Percentiles rank a stretch among this genome's conserved stretches.
phyloP scores from a whole-genome alignment of 495 filamentous ascomycete species.

The Hypoxylon trugodes region DNA sequence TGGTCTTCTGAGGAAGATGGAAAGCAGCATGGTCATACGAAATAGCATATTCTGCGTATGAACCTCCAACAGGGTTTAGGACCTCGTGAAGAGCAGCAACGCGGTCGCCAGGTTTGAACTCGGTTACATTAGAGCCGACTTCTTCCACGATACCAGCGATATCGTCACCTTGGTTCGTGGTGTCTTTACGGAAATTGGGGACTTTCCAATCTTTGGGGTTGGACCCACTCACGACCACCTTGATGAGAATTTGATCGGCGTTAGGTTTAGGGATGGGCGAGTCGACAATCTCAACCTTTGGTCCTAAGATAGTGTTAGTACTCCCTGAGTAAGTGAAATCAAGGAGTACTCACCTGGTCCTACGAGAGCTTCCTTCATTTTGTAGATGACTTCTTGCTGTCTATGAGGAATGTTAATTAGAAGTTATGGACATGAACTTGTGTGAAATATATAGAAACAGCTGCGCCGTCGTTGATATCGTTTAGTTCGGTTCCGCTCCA shows the following conservation, averaged over 20 bases:
- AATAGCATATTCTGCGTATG: constrained; percentile 77
- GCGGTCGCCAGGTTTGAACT: constrained; percentile 72
- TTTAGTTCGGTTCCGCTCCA: too few relatives aligned
- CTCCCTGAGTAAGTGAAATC: not conserved
- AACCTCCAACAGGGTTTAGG: constrained; percentile 59
- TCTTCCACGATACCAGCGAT: constrained; percentile 73
- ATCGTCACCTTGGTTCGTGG: constrained; percentile 72
- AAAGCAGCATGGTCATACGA: constrained; percentile 72
- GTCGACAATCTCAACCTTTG: constrained; percentile 68
- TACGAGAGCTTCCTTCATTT: constrained; percentile 76
- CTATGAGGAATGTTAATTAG: not conserved
- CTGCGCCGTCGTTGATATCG: not conserved
- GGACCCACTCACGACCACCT: constrained; percentile 71
- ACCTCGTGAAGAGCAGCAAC: constrained; percentile 75
- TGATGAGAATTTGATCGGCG: constrained; percentile 72
- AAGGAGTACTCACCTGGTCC: constrained; percentile 41
- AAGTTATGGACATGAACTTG: too few relatives aligned
- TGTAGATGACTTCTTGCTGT: not conserved
- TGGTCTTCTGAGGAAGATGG: constrained; percentile 68
- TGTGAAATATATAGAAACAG: not conserved
- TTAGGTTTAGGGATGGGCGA: constrained; percentile 68
- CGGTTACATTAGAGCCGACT: constrained; percentile 67
- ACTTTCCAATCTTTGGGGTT: constrained; percentile 87
- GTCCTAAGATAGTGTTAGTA: constrained; percentile 37
- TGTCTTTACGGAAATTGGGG: constrained; percentile 23